Base-by-base conservation (phyloP, 139 green algal genomes). In the Closterium sp. region DNA sequence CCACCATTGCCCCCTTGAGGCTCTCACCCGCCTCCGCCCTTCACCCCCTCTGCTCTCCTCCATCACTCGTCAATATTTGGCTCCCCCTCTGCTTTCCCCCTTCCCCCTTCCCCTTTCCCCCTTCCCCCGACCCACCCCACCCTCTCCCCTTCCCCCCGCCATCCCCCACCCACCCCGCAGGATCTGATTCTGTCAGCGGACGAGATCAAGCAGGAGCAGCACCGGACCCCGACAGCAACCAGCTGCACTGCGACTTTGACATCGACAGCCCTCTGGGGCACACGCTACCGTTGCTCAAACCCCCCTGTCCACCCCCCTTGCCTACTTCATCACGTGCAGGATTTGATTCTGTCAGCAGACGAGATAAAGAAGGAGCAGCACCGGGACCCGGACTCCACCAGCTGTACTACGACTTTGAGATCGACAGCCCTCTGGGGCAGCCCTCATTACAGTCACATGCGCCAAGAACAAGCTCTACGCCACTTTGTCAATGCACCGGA, bases 361-460 rank as follows among this genome's bases (percentile, higher is more conserved):
- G 55, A 76, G 55, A 76, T 76, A 3, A 76, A 76, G 55, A 16
- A 76, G 55, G 55, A 19, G 55, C 55, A 76, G 55, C 55, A 76
- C 55, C 55, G 55, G 55, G 55, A 76, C 55, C 16, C 55, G 4
- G 55, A 76, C 55, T 28, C 16, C 30, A 86, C 21, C 92, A 94
- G 90, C 25, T 93, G 89, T 94, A 94, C 85, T 94, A 94, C 66
- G 89, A 93, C 33, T 94, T 85, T 89, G 92, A 94, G 33, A 90
- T 94, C 23, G 85, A 90, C 84, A 94, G 84, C 84, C 84, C 92
- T 16, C 85, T 90, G 25, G 92, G 85, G 34, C 92, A 94, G 90
- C 33, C 30, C 90, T 94, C 23, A 94, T 94, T 32, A 84, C 89
- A 6, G 92, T 94, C 33, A 94, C 92, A 0, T 88, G 31, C 32